Base-by-base conservation (phyloP, 2,329 filamentous ascomycete species). In the Cryphonectria parasitica region DNA sequence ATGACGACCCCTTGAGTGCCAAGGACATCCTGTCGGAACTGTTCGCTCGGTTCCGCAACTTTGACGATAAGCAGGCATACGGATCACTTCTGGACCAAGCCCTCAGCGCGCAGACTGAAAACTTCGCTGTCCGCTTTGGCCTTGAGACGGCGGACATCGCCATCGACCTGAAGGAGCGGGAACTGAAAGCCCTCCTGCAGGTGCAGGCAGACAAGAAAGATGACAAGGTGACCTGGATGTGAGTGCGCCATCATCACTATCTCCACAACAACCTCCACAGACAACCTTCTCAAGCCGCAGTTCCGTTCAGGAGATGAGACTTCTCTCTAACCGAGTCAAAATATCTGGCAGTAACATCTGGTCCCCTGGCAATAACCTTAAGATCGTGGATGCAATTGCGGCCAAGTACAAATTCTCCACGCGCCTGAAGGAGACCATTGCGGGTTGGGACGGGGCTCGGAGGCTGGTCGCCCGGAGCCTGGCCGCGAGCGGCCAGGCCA, bases 141-240 rank as follows among this genome's bases (percentile, higher is more conserved):
- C 83, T 85, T 61, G 79, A 85, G 1, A 77, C 83, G 56, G 88
- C 89, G 52, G 85, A 81, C 69, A 86, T 89, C 71, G 88, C 86
- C 2, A 86, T 87, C 66, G 81, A 91, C 74, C 79, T 92, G 11
- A 76, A 79, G 3, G 75, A 78, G 1, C 73, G 79, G 1, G 81
- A 85, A 3, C 77, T 90, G 41, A 69, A 77, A 5, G 19, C 72
- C 73, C 25, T 77, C 88, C 1, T 76, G 85, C 43, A 71, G 76
- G 15, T 72, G 61, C 75, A 73, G n/a, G 63, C 75, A 2, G 66
- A 69, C 43, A 68, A 68, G 60, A 76, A 52, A 68, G 83, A 67
- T 81, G 64, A 80, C 85, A 62, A 85, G n/a, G 89, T 91, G 4
- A 85, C 91, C 78, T 94, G 92, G 92, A 92, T 94, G 88, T 89